phyloP scores from a whole-genome alignment of 805 yeast species.

The Spathaspora girioi region DNA sequence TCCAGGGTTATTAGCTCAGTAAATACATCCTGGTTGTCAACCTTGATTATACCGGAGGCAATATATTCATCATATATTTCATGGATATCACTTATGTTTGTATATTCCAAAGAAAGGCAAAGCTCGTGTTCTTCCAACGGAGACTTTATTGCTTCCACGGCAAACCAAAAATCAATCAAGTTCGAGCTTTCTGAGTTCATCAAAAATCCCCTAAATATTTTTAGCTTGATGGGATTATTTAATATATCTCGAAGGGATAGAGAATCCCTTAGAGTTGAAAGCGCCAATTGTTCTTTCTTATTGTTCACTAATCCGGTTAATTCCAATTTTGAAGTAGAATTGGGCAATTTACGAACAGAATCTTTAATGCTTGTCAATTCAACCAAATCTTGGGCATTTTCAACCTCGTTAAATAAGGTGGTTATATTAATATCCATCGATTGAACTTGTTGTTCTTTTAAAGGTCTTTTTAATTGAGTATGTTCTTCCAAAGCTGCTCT shows the following conservation, averaged over 20 bases:
- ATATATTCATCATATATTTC: conserved; percentile 36
- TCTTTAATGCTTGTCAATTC: conserved; percentile 5
- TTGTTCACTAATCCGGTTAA: conserved; percentile 11
- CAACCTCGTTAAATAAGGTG: not conserved
- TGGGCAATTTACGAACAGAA: not conserved
- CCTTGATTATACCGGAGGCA: not conserved
- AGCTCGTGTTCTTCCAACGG: conserved; percentile 58
- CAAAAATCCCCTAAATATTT: conserved; percentile 21
- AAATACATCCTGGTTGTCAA: conserved; percentile 28
- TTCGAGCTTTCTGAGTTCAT: conserved; percentile 9
- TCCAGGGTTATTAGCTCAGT: conserved; percentile 9
- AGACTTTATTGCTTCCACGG: conserved; percentile 64
- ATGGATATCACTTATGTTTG: conserved; percentile 51
- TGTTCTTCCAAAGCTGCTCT: conserved; percentile 70
- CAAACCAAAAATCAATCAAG: conserved; percentile 60
- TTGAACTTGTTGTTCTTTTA: not conserved
- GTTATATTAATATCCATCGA: not conserved
- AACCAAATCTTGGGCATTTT: conserved; percentile 11
- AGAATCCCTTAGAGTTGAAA: conserved; percentile 28
- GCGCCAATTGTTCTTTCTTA: not conserved
- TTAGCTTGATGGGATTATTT: conserved; percentile 42
- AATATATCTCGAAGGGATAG: conserved; percentile 49
- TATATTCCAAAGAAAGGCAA: conserved; percentile 36
- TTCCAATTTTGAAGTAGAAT: not conserved
- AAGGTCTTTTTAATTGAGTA: conserved; percentile 19